Base-by-base conservation (phyloP, 2,329 filamentous ascomycete species). In the Ilyonectria robusta region DNA sequence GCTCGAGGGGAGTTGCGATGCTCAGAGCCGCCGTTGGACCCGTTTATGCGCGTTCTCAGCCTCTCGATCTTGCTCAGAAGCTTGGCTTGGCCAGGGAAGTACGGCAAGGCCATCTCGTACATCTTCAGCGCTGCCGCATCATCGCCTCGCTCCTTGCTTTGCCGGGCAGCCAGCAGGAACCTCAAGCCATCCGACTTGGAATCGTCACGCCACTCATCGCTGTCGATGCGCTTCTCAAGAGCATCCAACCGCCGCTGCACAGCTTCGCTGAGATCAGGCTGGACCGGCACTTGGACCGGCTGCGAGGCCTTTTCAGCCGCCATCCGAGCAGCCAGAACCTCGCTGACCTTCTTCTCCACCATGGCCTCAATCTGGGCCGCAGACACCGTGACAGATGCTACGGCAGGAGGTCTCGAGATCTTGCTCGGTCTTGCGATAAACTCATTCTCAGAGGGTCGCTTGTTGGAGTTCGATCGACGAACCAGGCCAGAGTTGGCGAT, bases 321-420 rank as follows among this genome's bases (percentile, higher is more conserved):
- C 37, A 74, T 72, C 59, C 92, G 89, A n/a, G 92, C 91, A 0
- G 95, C 94, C 1, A 98, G 85, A 40, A 96, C 94, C 81, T 97
- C 94, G 66, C 92, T 92, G 1, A 98, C 93, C 76, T 97, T 97
- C 74, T 92, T 93, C 80, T 97, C 93, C 1, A 98, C 94, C 82
- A 98, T 91, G 44, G 94, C 93, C 78, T 98, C 95, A 67, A 98
- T 97, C 59, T 91, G 91, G 13, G 90, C 92, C 19, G 91, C 88
- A 0, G 91, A 92, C 9, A 94, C 86, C 79, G 84, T 87, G 70
- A 80, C 75, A 69, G 70, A 78, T 33, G 72, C 71, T 71, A 81
- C 69, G 68, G 75, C 69, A 59, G 71, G 33, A 69, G 66, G 35
- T 62, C 64, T 53, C 54, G 59, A 76, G 71, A 86, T 78, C 70